Evolutionary conservation across 257 asterid species (phyloP), one percentile per base, ranked within the genome.

Genomic region (Gardenia jasminoides): DNA sequence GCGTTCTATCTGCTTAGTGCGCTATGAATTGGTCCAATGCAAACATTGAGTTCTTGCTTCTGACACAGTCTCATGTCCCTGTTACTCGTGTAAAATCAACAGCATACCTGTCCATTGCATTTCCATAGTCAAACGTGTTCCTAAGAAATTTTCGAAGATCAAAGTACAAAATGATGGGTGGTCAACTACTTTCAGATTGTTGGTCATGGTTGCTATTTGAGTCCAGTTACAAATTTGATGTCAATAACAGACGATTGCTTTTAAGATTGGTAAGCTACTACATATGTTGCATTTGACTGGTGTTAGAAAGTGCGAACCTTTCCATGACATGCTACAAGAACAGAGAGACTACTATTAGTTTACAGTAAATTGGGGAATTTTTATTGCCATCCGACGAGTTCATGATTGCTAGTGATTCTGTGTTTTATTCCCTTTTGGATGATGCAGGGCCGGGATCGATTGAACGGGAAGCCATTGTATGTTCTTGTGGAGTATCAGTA

Each of bases 401-500:
- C 43, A 47, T 47, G 39, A 31, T 19, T 76, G 9, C 64, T 8
- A 15, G 70, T 54, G 16, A 76, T 67, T 39, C 28, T 13, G 24
- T 41, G 17, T 47, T 43, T 10, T 36, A 7, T 41, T 30, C 26
- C 36, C 61, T 56, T 67, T 28, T 47, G 10, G 74, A 50, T 70
- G 48, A 43, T 84, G 80, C 71, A 92, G 97, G 97, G 97, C 33
- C 82, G 88, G 59, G 94, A 89, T 36, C 82, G 89, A 43, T 83
- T 92, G 85, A 88, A 89, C n/a, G 92, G 93, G 72, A 92, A 92
- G 88, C 91, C 97, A 61, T 85, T 89, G 15, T 89, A 79, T 62
- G 97, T 89, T 70, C 97, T 92, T 48, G 92, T 92, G 88, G 93
- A 92, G 88, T 83, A 87, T 9, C 91, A 87, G 50, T 88, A 86